phyloP scores from a whole-genome alignment of 345 rosid genomes.

The Rhizophora mangle region DNA sequence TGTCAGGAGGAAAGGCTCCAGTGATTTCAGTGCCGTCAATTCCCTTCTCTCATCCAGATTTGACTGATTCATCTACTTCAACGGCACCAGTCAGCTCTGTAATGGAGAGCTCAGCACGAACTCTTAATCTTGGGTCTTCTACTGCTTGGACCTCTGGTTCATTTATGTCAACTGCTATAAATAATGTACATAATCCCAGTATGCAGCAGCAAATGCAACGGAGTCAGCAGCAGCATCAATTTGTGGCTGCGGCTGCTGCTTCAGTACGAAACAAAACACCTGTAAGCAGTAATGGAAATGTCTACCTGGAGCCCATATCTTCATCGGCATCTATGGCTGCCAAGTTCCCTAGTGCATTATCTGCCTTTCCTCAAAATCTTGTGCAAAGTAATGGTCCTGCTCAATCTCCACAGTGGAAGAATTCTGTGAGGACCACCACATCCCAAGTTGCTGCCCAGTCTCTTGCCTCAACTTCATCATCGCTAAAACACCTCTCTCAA shows the following conservation, averaged over 20 bases:
- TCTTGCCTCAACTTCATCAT: slow-evolving; percentile 49
- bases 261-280: slow-evolving; percentile 65
- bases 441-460: slow-evolving; percentile 62
- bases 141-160: slow-evolving; percentile 46
- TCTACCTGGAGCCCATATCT: slow-evolving; percentile 55
- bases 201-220: slow-evolving; percentile 49
- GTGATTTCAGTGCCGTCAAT: slow-evolving; percentile 61
- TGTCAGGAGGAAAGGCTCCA: slow-evolving; percentile 39
- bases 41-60: slow-evolving; percentile 72
- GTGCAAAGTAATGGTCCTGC: slow-evolving; percentile 60
- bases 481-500: slow-evolving; percentile 55
- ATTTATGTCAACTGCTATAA: slow-evolving; percentile 36
- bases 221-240: slow-evolving; percentile 47
- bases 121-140: slow-evolving; percentile 56
- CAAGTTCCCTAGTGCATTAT: slow-evolving; percentile 52
- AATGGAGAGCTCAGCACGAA: slow-evolving; percentile 69
- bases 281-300: slow-evolving; percentile 57
- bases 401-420: slow-evolving; percentile 89
- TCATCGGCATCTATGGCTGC: slow-evolving; percentile 46
- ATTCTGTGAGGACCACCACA: slow-evolving; percentile 51
- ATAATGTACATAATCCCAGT: slow-evolving; percentile 31
- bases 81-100: slow-evolving; percentile 52
- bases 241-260: slow-evolving; percentile 50
- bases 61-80: slow-evolving; percentile 53
- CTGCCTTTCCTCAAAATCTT: slow-evolving; percentile 67